phyloP scores from a whole-genome alignment of 176 grass and related monocot species.

The Cenchrus purpureus region DNA sequence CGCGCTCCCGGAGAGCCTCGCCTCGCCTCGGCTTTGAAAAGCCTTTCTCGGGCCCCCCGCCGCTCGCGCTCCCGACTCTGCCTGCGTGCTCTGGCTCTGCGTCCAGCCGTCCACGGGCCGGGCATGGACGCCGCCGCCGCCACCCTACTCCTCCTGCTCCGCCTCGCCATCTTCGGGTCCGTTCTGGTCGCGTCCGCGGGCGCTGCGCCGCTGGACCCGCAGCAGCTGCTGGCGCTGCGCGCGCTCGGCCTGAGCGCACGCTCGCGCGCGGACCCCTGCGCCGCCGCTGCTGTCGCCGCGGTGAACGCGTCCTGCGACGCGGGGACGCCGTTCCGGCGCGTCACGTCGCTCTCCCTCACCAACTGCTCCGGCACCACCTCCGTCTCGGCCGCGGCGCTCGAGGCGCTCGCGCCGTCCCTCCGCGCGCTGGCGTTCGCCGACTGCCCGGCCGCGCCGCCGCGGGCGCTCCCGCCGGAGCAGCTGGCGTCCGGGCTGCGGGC shows the following conservation, averaged over 20 bases:
- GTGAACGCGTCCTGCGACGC: slow-evolving; percentile 72
- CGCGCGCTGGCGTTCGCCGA: slow-evolving; percentile 55
- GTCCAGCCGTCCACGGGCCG: not conserved
- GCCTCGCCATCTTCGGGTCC: not conserved
- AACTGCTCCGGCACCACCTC: slow-evolving; percentile 80
- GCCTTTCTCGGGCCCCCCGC: slow-evolving; percentile 37
- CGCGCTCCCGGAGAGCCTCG: not conserved
- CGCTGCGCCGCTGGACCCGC: slow-evolving; percentile 65
- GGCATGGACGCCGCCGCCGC: slow-evolving; percentile 6
- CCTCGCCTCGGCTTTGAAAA: not conserved
- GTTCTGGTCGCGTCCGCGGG: not conserved
- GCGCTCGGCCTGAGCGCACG: slow-evolving; percentile 62
- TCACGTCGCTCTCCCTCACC: slow-evolving; percentile 70
- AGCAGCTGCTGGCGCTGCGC: slow-evolving; percentile 71
- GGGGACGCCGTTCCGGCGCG: slow-evolving; percentile 67
- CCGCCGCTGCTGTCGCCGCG: not conserved
- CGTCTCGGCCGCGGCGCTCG: slow-evolving; percentile 68
- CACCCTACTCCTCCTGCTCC: slow-evolving; percentile 18
- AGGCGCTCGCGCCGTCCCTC: slow-evolving; percentile 64
- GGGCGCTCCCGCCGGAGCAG: slow-evolving; percentile 54
- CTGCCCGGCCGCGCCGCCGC: slow-evolving; percentile 67
- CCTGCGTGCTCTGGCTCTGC: slow-evolving; percentile 9
- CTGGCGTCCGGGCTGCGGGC: slow-evolving; percentile 55
- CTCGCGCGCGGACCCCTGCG: slow-evolving; percentile 54
- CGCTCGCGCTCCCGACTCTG: slow-evolving; percentile 22